These are phyloP conservation scores for Sporothrix schenckii DNA, from an alignment of 2,329 filamentous ascomycete genomes.

Conservation along the genomic window DNA sequence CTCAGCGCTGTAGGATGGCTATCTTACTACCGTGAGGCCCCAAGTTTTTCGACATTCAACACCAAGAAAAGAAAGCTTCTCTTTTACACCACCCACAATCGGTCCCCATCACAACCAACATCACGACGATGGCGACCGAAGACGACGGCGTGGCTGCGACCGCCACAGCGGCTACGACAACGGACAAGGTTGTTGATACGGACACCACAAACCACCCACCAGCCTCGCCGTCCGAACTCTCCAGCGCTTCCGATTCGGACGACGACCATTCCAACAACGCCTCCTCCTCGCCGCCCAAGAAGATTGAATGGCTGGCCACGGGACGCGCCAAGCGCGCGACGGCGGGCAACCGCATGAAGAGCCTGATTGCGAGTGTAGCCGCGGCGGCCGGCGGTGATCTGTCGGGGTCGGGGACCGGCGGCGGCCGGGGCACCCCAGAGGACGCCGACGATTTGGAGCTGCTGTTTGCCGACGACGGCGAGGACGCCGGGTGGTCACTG, in stretches of 20 bases:
- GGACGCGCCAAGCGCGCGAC: constrained; percentile 75
- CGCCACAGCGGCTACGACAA: background rate
- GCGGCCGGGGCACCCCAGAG: constrained; percentile 25
- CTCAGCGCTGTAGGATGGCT: background rate
- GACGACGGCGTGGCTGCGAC: constrained; percentile 27
- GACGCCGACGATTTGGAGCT: constrained; percentile 69
- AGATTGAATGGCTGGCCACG: constrained; percentile 71
- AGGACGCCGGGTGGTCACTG: constrained; percentile 71
- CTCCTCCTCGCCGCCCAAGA: constrained; percentile 25
- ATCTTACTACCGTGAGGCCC: background rate
- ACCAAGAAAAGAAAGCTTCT: background rate
- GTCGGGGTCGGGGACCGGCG: background rate
- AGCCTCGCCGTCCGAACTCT: constrained; percentile 25
- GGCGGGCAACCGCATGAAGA: constrained; percentile 81
- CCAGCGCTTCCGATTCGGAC: constrained; percentile 32
- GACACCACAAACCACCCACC: background rate
- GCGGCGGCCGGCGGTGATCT: constrained; percentile 45
- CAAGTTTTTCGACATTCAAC: background rate
- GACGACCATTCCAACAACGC: constrained; percentile 37
- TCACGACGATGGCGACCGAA: constrained; percentile 30
- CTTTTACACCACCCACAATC: background rate
- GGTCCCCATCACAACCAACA: constrained; percentile 1
- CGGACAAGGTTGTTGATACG: no score
- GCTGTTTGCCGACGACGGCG: constrained; percentile 73
- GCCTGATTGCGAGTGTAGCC: constrained; percentile 73